phyloP scores from a whole-genome alignment of 805 yeast species.

The Blastobotrys americana region DNA sequence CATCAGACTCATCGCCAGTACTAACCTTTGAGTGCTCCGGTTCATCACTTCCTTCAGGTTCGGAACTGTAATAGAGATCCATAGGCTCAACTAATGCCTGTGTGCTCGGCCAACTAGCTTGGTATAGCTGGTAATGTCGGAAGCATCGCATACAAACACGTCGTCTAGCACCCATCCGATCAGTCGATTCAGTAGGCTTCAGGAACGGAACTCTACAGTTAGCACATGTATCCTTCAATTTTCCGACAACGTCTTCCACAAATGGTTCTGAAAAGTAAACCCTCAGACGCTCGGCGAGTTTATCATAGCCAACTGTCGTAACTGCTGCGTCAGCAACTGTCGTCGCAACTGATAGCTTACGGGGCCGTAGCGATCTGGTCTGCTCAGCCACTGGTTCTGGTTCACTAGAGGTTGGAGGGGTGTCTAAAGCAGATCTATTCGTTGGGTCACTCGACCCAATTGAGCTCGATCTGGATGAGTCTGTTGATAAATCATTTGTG shows the following conservation, averaged over 20 bases:
- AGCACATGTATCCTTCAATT: neutral
- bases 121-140: neutral
- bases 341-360: neutral
- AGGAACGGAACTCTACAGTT: neutral
- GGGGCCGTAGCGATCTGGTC: neutral
- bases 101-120: neutral
- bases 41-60: neutral
- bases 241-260: neutral
- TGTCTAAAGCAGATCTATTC: neutral
- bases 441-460: neutral
- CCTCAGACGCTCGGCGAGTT: neutral
- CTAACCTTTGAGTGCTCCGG: neutral
- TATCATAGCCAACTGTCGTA: neutral
- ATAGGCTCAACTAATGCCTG: neutral
- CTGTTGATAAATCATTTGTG: neutral
- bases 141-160: neutral
- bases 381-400: neutral
- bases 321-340: neutral
- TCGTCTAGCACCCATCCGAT: neutral
- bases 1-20: conserved; percentile 2
- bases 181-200: no score
- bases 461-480: neutral
- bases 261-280: neutral
- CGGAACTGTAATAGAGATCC: neutral
- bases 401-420: neutral